Conservation (phyloP, 1,284 basidiomycete species). For the Phylloboletellus chloephorus region DNA sequence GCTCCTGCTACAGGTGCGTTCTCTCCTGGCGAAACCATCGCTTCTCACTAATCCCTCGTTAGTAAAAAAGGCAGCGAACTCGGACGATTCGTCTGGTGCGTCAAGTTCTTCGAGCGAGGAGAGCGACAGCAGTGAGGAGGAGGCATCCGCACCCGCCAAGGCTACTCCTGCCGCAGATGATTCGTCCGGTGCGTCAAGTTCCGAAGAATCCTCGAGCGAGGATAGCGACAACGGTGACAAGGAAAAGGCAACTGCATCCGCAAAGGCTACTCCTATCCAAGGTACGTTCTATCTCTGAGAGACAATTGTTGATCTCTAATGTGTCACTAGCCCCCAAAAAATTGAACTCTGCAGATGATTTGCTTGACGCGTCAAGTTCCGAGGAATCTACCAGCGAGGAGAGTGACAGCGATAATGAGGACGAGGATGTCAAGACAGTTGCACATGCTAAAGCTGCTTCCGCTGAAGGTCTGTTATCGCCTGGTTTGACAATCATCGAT, state of each 20-base stretch:
- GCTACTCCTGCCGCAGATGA: conserved; percentile 5
- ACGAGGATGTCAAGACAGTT: conserved; percentile 2
- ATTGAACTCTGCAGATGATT: conserved; percentile 2
- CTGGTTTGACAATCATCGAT: conserved; percentile 22
- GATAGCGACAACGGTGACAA: conserved; percentile 5
- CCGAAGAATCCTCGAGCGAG: conserved; percentile 18
- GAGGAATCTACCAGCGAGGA: conserved; percentile 18
- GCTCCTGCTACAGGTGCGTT: conserved; percentile 3
- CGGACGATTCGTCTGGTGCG: conserved; percentile 8
- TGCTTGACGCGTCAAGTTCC: conserved; percentile 11
- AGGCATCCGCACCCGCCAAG: neutral
- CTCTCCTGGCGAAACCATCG: neutral
- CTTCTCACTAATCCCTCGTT: neutral
- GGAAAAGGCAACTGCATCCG: neutral
- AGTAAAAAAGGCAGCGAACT: conserved; percentile 3
- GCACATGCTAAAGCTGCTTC: neutral
- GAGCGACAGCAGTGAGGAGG: conserved; percentile 3
- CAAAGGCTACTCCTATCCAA: conserved; percentile 1
- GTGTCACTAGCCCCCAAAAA: conserved; percentile 1
- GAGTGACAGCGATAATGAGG: conserved; percentile 30
- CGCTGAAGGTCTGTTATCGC: conserved; percentile 10
- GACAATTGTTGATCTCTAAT: neutral
- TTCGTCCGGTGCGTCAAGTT: conserved; percentile 14
- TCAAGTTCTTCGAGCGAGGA: conserved; percentile 17
- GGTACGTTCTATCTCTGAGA: conserved; percentile 3